Percentiles rank a stretch among this genome's conserved stretches.
Conservation (phyloP, 148 eudicot genomes). For the Salicornia ramosissima region DNA sequence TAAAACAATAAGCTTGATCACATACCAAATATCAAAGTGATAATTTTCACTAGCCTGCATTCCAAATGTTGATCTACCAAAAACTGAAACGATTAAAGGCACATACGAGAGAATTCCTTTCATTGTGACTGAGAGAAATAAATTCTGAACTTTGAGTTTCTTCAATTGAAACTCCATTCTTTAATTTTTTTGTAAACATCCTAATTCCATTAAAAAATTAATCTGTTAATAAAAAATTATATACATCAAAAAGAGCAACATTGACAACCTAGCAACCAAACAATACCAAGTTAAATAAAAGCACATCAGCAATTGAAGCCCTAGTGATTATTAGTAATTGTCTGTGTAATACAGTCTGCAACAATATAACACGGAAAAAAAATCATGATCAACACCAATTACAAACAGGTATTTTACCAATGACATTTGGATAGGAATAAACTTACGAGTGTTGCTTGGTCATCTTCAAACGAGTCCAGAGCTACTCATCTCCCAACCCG, state of each 20-base stretch:
- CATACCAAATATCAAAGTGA: not conserved
- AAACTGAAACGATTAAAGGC: constrained; percentile 12
- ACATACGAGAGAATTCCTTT: constrained; percentile 68
- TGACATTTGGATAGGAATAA: constrained; percentile 9
- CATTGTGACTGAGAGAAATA: too few relatives aligned
- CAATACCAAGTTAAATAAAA: constrained; percentile 64
- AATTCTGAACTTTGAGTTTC: too few relatives aligned
- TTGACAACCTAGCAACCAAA: not conserved
- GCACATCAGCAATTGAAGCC: constrained; percentile 57
- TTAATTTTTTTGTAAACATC: too few relatives aligned
- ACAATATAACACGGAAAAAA: too few relatives aligned
- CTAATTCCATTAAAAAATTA: too few relatives aligned
- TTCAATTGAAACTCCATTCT: too few relatives aligned
- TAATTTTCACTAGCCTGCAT: not conserved
- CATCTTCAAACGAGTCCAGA: constrained; percentile 87
- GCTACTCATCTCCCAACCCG: constrained; percentile 43
- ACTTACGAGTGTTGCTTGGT: constrained; percentile 75
- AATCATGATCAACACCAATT: too few relatives aligned
- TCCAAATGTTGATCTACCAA: constrained; percentile 2
- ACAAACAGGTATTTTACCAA: too few relatives aligned
- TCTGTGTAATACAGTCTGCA: too few relatives aligned
- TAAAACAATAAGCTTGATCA: constrained; percentile 21
- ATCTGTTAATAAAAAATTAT: too few relatives aligned
- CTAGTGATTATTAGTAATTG: constrained; percentile 71
- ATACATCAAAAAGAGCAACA: not conserved